These are phyloP conservation scores for Delitschia confertaspora DNA, from an alignment of 495 filamentous ascomycete species.

Conservation along the genomic window DNA sequence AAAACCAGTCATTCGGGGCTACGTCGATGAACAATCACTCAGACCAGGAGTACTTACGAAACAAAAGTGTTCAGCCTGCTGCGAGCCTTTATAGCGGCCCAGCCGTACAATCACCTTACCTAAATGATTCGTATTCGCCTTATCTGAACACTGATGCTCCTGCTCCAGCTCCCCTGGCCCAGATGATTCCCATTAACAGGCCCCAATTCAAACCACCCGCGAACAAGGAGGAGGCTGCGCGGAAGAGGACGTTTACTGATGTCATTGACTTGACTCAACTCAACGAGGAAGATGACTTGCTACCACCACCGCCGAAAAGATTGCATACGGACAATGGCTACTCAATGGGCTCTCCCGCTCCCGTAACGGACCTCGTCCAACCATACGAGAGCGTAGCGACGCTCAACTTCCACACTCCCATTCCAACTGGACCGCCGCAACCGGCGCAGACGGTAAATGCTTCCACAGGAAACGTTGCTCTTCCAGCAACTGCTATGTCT, in stretches of 20 bases:
- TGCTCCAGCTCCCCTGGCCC: slow-evolving; percentile 8
- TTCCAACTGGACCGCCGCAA: background rate
- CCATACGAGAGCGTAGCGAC: no score
- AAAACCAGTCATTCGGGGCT: no score
- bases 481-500: slow-evolving; percentile 19
- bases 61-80: no score
- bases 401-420: slow-evolving; percentile 15
- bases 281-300: slow-evolving; percentile 37
- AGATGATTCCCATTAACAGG: slow-evolving; percentile 16
- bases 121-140: slow-evolving; percentile 3
- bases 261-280: slow-evolving; percentile 42
- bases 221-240: slow-evolving; percentile 37
- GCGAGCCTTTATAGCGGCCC: no score
- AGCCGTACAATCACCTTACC: no score
- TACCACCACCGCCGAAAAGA: slow-evolving; percentile 25
- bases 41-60: no score
- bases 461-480: background rate
- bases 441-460: slow-evolving; percentile 3
- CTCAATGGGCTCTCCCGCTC: slow-evolving; percentile 2
- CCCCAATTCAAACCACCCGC: slow-evolving; percentile 18
- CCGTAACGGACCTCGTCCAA: background rate
- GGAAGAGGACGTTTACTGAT: slow-evolving; percentile 42
- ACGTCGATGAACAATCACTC: no score
- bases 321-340: slow-evolving; percentile 5
- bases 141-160: slow-evolving; percentile 1